Evolutionary conservation across 2,329 filamentous ascomycete genomes (phyloP).

Genomic region (Trichoderma sp.): DNA sequence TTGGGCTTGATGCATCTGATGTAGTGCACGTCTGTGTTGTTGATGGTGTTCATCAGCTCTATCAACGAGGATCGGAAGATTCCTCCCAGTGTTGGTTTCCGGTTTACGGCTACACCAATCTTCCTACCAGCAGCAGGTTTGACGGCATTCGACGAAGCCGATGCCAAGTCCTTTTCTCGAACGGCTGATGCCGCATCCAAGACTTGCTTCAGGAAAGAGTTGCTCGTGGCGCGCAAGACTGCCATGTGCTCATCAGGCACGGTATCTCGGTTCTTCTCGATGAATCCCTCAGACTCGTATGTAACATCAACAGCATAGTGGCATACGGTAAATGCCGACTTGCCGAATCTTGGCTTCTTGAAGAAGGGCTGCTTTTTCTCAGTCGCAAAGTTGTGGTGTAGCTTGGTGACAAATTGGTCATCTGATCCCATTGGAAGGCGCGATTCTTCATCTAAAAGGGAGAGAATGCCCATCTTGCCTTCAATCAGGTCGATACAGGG

Average conservation of each 20-base stretch:
- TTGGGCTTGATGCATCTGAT: conserved; percentile 99
- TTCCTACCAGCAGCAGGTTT: conserved; percentile 81
- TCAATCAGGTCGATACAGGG: conserved; percentile 98
- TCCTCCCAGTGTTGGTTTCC: conserved; percentile 94
- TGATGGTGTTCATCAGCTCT: conserved; percentile 97
- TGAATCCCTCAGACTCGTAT: conserved; percentile 98
- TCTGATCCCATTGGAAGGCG: conserved; percentile 96
- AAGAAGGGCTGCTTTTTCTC: conserved; percentile 97
- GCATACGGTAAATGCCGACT: conserved; percentile 96
- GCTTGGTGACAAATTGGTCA: conserved; percentile 93
- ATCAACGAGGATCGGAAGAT: conserved; percentile 99
- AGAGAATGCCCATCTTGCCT: conserved; percentile 90
- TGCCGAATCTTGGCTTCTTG: conserved; percentile 97
- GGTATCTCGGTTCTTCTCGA: conserved; percentile 98
- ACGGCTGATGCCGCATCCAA: conserved; percentile 83
- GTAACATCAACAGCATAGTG: conserved; percentile 98
- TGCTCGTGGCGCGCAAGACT: conserved; percentile 80
- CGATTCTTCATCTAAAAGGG: conserved; percentile 93
- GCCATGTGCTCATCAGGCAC: conserved; percentile 98
- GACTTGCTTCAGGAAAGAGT: conserved; percentile 82
- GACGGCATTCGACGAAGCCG: conserved; percentile 69
- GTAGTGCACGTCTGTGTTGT: conserved; percentile 97
- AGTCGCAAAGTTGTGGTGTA: conserved; percentile 88
- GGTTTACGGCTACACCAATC: conserved; percentile 88
- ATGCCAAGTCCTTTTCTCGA: conserved; percentile 81